These are phyloP conservation scores for Macrocybe gigantea DNA, from an alignment of 768 basidiomycete genomes.

Conservation along the genomic window DNA sequence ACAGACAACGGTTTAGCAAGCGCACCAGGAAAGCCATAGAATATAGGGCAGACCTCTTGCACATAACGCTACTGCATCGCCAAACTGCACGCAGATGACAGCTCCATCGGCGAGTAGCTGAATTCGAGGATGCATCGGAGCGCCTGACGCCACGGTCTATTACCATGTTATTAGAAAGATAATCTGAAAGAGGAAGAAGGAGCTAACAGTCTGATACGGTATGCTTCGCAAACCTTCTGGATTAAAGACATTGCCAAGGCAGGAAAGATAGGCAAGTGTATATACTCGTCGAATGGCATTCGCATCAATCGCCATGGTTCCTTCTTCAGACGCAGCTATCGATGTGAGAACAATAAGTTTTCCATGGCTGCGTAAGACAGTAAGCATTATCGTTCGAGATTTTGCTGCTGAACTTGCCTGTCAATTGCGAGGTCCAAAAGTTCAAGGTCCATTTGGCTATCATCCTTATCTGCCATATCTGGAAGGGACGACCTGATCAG, in stretches of 20 bases:
- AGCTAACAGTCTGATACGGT: constrained; percentile 71
- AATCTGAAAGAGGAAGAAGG: not conserved
- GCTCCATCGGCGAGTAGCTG: constrained; percentile 55
- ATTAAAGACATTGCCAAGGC: constrained; percentile 32
- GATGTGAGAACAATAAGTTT: constrained; percentile 64
- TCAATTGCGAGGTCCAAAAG: constrained; percentile 64
- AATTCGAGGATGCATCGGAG: constrained; percentile 68
- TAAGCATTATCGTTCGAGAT: no score
- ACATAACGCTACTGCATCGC: constrained; percentile 70
- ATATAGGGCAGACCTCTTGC: constrained; percentile 43
- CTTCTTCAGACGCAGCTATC: constrained; percentile 40
- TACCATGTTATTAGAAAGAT: not conserved
- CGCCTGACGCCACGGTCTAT: constrained; percentile 61
- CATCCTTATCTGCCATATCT: constrained; percentile 27
- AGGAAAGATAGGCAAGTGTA: constrained; percentile 49
- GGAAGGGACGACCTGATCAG: constrained; percentile 41
- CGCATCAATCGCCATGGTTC: constrained; percentile 30
- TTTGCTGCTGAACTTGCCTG: constrained; percentile 28
- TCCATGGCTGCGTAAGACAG: constrained; percentile 30
- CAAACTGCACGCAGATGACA: constrained; percentile 61
- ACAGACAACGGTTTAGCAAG: not conserved
- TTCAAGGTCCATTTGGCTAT: constrained; percentile 61
- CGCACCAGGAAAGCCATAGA: not conserved
- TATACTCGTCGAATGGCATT: constrained; percentile 56
- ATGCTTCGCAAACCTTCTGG: constrained; percentile 50